Evolutionary conservation across 306 rosid species (phyloP).

Genomic region (Vigna hirtella): DNA sequence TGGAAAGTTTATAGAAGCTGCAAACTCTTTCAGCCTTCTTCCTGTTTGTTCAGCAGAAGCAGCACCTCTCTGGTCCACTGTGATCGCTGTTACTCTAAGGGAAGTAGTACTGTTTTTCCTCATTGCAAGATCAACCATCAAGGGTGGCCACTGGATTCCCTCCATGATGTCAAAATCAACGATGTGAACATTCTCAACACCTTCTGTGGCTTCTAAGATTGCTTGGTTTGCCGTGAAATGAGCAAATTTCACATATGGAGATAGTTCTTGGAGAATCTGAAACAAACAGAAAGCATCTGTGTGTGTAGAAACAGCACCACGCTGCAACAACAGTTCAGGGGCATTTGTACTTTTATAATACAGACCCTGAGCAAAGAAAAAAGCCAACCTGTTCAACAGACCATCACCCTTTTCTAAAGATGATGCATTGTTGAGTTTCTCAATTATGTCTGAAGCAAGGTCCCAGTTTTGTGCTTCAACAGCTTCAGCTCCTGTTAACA

Average conservation of each 20-base stretch:
- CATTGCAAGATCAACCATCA: constrained; percentile 71
- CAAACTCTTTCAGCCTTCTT: constrained; percentile 66
- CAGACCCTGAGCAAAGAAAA: constrained; percentile 62
- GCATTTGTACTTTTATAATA: constrained; percentile 44
- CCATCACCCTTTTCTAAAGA: constrained; percentile 42
- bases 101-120: constrained; percentile 41
- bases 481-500: constrained; percentile 75
- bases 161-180: constrained; percentile 79
- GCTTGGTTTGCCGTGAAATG: constrained; percentile 86
- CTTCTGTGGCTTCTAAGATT: constrained; percentile 64
- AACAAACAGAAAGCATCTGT: constrained; percentile 48
- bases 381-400: constrained; percentile 61
- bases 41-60: constrained; percentile 58
- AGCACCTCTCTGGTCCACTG: constrained; percentile 44
- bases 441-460: constrained; percentile 52
- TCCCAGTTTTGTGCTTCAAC: constrained; percentile 62
- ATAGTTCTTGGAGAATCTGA: constrained; percentile 69
- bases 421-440: constrained; percentile 50
- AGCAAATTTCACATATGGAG: constrained; percentile 69
- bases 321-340: constrained; percentile 43
- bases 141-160: constrained; percentile 77
- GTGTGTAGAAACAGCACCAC: constrained; percentile 40
- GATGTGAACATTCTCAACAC: constrained; percentile 57
- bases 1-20: constrained; percentile 59
- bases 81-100: constrained; percentile 64